phyloP scores from a whole-genome alignment of 495 filamentous ascomycete genomes.

The Penicillium goetzii region DNA sequence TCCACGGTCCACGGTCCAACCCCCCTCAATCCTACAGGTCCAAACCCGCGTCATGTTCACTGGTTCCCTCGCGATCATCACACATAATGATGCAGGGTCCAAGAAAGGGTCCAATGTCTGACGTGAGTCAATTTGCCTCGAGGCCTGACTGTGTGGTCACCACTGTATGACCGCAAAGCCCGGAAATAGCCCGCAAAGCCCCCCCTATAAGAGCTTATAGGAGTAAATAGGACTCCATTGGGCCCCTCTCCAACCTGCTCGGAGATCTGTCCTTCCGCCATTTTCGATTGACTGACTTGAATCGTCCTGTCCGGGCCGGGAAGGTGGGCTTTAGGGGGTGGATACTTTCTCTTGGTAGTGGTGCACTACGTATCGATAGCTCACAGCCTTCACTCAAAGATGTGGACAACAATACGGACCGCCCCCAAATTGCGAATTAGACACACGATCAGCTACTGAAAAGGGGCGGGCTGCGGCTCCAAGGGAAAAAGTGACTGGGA shows the following conservation, averaged over 20 bases:
- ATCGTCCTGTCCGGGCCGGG: neutral
- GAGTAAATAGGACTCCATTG: neutral
- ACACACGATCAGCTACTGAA: conserved; percentile 17
- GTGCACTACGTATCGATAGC: conserved; percentile 9
- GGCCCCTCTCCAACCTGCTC: neutral
- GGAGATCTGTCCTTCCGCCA: conserved; percentile 1
- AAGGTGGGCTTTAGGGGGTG: neutral
- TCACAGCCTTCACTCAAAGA: neutral
- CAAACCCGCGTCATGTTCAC: neutral
- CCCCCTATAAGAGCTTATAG: neutral
- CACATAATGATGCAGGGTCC: conserved; percentile 1
- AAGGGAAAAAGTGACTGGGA: neutral
- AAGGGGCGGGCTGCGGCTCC: conserved; percentile 15
- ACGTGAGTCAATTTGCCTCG: conserved; percentile 4
- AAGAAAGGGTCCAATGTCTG: neutral
- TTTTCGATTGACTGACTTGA: neutral
- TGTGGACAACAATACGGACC: neutral
- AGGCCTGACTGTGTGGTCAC: neutral
- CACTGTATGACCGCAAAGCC: neutral
- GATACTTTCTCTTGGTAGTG: neutral
- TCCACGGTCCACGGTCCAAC: too few relatives aligned
- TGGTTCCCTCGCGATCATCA: neutral
- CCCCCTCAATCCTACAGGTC: conserved; percentile 1
- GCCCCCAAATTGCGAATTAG: neutral
- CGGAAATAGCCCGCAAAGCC: neutral